Conservation (phyloP, 2,329 filamentous ascomycete genomes). For the Parafenestella ontariensis region DNA sequence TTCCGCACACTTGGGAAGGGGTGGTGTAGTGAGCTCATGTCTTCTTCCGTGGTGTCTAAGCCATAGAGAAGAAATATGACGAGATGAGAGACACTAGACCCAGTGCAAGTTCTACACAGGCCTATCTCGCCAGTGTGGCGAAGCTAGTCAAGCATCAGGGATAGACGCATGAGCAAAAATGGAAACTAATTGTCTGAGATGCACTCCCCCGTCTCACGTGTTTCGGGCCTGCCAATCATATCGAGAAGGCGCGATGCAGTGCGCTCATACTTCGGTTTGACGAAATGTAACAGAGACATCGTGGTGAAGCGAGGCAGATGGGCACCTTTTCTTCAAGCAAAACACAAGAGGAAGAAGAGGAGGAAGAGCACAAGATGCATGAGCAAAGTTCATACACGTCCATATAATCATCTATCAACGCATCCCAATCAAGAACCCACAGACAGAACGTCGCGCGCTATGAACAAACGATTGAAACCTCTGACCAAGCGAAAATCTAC, state of each 20-base stretch:
- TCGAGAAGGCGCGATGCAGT: neutral
- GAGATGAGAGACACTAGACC: too few relatives aligned
- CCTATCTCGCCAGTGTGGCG: neutral
- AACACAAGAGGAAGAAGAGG: neutral
- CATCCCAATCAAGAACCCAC: too few relatives aligned
- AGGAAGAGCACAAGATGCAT: neutral
- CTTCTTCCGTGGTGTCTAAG: neutral
- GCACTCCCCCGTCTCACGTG: neutral
- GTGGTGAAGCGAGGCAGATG: too few relatives aligned
- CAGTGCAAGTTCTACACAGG: neutral
- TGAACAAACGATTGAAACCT: slow-evolving; percentile 11
- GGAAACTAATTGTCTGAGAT: neutral
- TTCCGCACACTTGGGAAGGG: neutral
- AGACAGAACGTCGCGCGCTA: slow-evolving; percentile 8
- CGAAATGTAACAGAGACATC: too few relatives aligned
- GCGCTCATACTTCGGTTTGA: neutral
- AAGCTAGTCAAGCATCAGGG: neutral
- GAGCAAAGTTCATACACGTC: slow-evolving; percentile 21
- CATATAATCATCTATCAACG: slow-evolving; percentile 28
- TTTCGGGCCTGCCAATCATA: neutral
- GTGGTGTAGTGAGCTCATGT: neutral
- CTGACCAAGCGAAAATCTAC: slow-evolving; percentile 2
- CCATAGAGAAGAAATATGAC: neutral
- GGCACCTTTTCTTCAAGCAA: too few relatives aligned
- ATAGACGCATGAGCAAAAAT: neutral